Evolutionary conservation across 2,329 filamentous ascomycete genomes (phyloP).

Genomic region (Diaporthe vexans): DNA sequence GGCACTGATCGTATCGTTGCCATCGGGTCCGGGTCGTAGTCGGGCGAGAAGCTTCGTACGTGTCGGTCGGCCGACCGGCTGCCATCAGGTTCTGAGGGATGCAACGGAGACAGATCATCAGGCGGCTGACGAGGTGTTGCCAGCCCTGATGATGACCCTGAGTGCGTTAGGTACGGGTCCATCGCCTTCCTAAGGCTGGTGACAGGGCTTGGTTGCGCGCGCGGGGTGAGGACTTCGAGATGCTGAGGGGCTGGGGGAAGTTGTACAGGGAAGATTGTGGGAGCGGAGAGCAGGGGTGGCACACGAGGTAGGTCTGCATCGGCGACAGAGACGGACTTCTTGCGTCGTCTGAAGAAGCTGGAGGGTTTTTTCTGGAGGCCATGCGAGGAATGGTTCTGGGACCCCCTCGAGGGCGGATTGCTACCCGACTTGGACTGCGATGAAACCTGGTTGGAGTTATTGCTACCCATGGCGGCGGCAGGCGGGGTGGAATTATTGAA

Average conservation of each 20-base stretch:
- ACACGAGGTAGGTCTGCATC: conserved; percentile 51
- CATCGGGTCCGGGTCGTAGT: conserved; percentile 80
- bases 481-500: conserved; percentile 33
- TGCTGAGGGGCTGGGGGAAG: conserved; percentile 49
- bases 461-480: conserved; percentile 28
- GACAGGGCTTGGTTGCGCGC: conserved; percentile 71
- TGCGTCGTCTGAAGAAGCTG: conserved; percentile 92
- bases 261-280: conserved; percentile 52
- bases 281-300: conserved; percentile 70
- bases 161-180: conserved; percentile 79
- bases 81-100: conserved; percentile 29
- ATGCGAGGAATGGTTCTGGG: conserved; percentile 59
- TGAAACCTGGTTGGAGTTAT: conserved; percentile 44
- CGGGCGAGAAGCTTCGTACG: conserved; percentile 78
- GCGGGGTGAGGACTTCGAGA: conserved; percentile 47
- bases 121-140: conserved; percentile 27
- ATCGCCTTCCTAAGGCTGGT: conserved; percentile 89
- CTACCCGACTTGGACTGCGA: conserved; percentile 54
- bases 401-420: conserved; percentile 66
- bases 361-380: conserved; percentile 89
- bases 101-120: conserved; percentile 43
- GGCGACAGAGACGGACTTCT: conserved; percentile 84
- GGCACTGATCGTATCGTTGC: conserved; percentile 78
- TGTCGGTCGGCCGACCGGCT: conserved; percentile 50
- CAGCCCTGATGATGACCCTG: conserved; percentile 32